Base-by-base conservation (phyloP, 202 grass and related monocot species). In the Sporobolus alterniflorus region DNA sequence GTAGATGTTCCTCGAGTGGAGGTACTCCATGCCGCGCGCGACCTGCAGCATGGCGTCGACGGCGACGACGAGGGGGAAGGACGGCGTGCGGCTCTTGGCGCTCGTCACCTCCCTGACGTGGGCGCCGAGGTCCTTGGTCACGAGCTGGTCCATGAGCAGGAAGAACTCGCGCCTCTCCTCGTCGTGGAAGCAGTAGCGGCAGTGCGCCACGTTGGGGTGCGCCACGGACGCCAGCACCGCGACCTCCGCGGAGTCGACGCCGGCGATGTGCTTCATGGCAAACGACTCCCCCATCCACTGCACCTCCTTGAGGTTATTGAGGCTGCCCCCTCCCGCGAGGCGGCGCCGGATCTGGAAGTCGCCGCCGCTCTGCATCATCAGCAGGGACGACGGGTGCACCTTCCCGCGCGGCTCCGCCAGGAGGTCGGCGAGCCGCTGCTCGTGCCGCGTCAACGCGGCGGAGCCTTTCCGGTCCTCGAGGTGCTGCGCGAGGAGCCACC, bases 31-130 rank as follows among this genome's bases (percentile, higher is more conserved):
- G 41, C 90, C 95, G 21, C 95, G 83, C 4, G 92, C 92, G 25
- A 98, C 86, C 88, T 98, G 92, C 55, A 95, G 95, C 92, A 95
- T 95, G 31, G 77, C 75, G 70, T 98, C 92, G 0, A 98, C 90
- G 18, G 83, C 88, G 49, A 98, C 87, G 31, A 84, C 33, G 25
- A 93, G 82, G 21, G 92, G 88, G 48, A 98, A n/a, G n/a, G n/a
- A 84, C 24, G 92, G 87, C 9, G 51, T 50, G 15, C 90, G 88
- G 2, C 92, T 78, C 80, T 82, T 93, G 34, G 62, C 29, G 82
- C 67, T 64, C 64, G 63, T 86, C 3, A 86, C 40, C 68, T 98
- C 92, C 69, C 90, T 98, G 40, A 95, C 66, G 80, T 86, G 81
- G 44, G 17, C 43, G 21, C 62, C 63, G 36, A 95, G 77, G 88